phyloP scores from a whole-genome alignment of 805 yeast species.

The Ascoidea asiatica region DNA sequence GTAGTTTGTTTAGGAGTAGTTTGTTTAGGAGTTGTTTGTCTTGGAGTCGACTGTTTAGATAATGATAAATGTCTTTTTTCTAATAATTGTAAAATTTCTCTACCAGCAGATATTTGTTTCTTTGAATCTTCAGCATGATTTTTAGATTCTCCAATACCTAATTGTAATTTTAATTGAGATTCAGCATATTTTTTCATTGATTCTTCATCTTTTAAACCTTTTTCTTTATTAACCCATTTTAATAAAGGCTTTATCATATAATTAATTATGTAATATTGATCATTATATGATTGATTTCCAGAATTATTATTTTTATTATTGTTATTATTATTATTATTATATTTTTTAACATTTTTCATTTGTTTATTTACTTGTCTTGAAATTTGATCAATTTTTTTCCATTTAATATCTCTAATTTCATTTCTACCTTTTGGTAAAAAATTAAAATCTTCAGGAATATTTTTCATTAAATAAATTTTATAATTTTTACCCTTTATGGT shows the following conservation, averaged over 20 bases:
- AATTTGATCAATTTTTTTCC: conserved; percentile 34
- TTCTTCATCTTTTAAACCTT: conserved; percentile 34
- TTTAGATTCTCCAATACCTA: conserved; percentile 37
- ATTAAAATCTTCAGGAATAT: conserved; percentile 62
- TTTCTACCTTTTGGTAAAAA: conserved; percentile 77
- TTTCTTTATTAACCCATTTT: conserved; percentile 42
- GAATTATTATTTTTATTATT: conserved; percentile 14
- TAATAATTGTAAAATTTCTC: conserved; percentile 57
- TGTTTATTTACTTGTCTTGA: conserved; percentile 12
- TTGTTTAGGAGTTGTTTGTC: conserved; percentile 2
- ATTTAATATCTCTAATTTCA: conserved; percentile 74
- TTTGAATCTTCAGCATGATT: conserved; percentile 13
- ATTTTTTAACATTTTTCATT: conserved; percentile 24
- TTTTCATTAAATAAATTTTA: conserved; percentile 63
- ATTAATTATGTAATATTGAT: conserved; percentile 28
- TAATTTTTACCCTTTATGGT: conserved; percentile 75
- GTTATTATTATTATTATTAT: conserved; percentile 27
- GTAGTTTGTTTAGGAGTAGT: conserved; percentile 3
- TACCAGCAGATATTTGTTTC: conserved; percentile 48
- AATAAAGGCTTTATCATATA: conserved; percentile 36
- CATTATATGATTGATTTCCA: conserved; percentile 3
- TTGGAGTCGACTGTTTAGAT: not conserved
- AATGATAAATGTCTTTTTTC: conserved; percentile 22
- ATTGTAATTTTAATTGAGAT: conserved; percentile 43
- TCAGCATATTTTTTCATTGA: conserved; percentile 54